phyloP scores from a whole-genome alignment of 2,329 filamentous ascomycete species.

The Aspergillus glaucus region DNA sequence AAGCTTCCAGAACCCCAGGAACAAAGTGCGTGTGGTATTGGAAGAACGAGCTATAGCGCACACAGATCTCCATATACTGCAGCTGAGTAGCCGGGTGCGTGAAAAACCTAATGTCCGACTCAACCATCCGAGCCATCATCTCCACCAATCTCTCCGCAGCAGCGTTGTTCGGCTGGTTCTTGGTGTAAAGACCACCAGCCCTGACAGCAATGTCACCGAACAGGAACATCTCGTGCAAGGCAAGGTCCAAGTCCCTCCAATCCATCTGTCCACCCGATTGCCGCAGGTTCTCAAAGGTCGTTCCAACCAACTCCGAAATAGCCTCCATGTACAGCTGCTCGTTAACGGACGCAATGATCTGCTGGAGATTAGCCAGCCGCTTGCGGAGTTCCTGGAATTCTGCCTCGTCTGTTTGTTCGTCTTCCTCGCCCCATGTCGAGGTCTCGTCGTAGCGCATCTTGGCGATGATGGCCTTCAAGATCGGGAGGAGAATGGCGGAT shows the following conservation, averaged over 20 bases:
- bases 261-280: conserved; percentile 69
- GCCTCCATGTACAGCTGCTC: conserved; percentile 83
- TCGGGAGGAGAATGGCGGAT: conserved; percentile 74
- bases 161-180: conserved; percentile 71
- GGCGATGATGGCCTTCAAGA: conserved; percentile 82
- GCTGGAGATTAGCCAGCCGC: conserved; percentile 81
- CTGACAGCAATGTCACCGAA: conserved; percentile 93
- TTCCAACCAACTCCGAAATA: conserved; percentile 79
- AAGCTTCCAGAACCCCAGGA: conserved; percentile 80
- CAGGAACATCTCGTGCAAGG: conserved; percentile 88
- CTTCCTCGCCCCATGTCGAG: conserved; percentile 84
- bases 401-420: conserved; percentile 91
- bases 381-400: conserved; percentile 95
- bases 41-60: conserved; percentile 88
- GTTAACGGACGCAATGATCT: conserved; percentile 84
- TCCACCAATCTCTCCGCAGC: conserved; percentile 76
- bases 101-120: conserved; percentile 84
- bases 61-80: conserved; percentile 98
- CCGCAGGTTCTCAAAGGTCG: conserved; percentile 74
- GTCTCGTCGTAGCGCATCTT: conserved; percentile 99
- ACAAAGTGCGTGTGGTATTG: conserved; percentile 77
- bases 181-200: conserved; percentile 77
- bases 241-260: conserved; percentile 92
- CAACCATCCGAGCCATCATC: conserved; percentile 95
- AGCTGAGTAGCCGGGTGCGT: conserved; percentile 86